Base-by-base conservation (phyloP, 441 rosid genomes). In the Croton setiger region DNA sequence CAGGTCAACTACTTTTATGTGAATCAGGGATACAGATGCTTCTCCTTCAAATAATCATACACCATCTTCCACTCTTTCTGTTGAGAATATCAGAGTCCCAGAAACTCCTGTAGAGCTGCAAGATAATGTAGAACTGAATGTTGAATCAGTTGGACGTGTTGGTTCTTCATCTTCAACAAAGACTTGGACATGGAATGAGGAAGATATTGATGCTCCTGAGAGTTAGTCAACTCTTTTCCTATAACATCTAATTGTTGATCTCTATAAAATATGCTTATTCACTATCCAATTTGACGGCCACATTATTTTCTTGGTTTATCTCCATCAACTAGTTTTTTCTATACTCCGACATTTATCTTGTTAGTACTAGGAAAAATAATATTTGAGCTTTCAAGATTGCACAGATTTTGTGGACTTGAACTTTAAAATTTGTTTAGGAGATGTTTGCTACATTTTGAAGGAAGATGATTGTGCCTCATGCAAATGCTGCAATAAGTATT, bases 141-240 rank as follows among this genome's bases (percentile, higher is more conserved):
- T 69, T 52, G 82, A 67, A 63, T 77, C 74, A 47, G 79, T 63
- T 79, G 69, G 66, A 64, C 70, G 53, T 75, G 59, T 67, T 21
- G 73, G 49, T 12, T 54, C 87, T 69, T 79, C 77, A 55, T 76
- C 84, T 76, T 74, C 87, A 47, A 65, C 67, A 59, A 74, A 66
- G 68, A 64, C 82, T 36, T 71, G 60, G 67, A 69, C 75, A 60
- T 87, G 88, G 94, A 84, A 79, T 72, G 82, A 80, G 70, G 94
- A 86, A 69, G 79, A 83, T 72, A 66, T 60, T 62, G 92, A 86
- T 49, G 89, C 98, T 33, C 97, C 96, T 12, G 83, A 84, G 77
- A 81, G 98, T 95, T 73, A 78, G 88, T 79, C 37, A 63, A 55
- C 68, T 66, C 67, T 51, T 66, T 43, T 27, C 31, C 31, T 27